A percentile compares a stretch with the other conserved stretches of the same genome.
phyloP scores from a whole-genome alignment of 768 basidiomycete species.

The Naganishia randhawae region DNA sequence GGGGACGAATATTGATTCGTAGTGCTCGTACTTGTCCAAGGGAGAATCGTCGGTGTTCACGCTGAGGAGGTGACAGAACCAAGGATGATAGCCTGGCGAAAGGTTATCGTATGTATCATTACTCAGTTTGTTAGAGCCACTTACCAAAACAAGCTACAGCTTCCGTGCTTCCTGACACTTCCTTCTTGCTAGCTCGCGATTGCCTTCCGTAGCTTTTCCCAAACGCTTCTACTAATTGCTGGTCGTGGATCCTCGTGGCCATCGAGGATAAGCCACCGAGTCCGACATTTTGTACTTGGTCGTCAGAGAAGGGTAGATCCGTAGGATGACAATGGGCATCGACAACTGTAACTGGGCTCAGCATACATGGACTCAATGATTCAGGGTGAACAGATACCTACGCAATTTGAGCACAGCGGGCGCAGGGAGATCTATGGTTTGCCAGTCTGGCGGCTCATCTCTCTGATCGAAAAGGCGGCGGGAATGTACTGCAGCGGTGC shows the following conservation, averaged over 20 bases:
- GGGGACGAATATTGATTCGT: conserved; percentile 64
- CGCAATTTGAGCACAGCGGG: conserved; percentile 14
- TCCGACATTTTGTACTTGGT: conserved; percentile 58
- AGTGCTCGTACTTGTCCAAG: conserved; percentile 68
- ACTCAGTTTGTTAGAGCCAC: conserved; percentile 39
- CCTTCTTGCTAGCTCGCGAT: conserved; percentile 21
- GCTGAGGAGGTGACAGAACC: conserved; percentile 82
- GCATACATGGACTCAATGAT: background rate
- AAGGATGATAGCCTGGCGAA: conserved; percentile 77
- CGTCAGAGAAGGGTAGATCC: conserved; percentile 59
- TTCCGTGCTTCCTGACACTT: background rate
- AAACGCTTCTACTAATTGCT: conserved; percentile 65
- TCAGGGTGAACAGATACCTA: background rate
- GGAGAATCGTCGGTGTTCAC: conserved; percentile 32
- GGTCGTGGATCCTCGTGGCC: conserved; percentile 61
- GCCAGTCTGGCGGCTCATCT: conserved; percentile 30
- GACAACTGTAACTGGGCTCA: conserved; percentile 53
- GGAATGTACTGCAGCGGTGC: too few relatives aligned
- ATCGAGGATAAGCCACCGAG: conserved; percentile 76
- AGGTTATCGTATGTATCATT: background rate
- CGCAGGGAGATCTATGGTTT: conserved; percentile 22
- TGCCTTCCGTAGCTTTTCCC: conserved; percentile 58
- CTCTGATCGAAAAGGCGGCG: background rate
- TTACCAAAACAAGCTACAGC: conserved; percentile 84
- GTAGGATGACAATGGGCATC: conserved; percentile 94